phyloP scores from a whole-genome alignment of 176 grass and related monocot species.

The Musa troglodytarum region DNA sequence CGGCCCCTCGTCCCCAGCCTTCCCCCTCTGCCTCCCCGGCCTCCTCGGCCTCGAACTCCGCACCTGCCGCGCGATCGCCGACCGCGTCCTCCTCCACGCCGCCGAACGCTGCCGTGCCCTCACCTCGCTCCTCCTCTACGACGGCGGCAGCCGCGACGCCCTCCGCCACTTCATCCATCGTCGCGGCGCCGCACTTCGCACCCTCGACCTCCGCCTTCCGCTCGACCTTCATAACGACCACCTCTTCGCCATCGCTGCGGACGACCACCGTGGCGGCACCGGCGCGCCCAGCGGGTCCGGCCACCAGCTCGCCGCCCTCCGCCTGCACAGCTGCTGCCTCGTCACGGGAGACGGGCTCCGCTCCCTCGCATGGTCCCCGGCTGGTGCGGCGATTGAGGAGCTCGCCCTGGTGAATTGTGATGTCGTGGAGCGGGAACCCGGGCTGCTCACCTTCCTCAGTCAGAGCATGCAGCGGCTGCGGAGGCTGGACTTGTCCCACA shows the following conservation, averaged over 20 bases:
- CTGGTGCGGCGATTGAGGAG: slow-evolving; percentile 60
- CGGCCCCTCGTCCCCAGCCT: slow-evolving; percentile 21
- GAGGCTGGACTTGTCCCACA: slow-evolving; percentile 68
- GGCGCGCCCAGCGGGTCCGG: neutral
- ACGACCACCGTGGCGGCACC: neutral
- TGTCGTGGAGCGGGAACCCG: slow-evolving; percentile 64
- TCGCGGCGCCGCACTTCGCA: slow-evolving; percentile 42
- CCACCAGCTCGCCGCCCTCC: slow-evolving; percentile 34
- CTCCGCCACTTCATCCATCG: slow-evolving; percentile 66
- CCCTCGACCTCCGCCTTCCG: slow-evolving; percentile 69
- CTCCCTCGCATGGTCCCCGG: slow-evolving; percentile 46
- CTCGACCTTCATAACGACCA: slow-evolving; percentile 80
- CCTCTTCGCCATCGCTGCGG: slow-evolving; percentile 49
- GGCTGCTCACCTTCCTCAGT: slow-evolving; percentile 66
- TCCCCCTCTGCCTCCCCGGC: slow-evolving; percentile 29
- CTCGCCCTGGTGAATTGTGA: slow-evolving; percentile 82
- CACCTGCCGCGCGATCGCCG: slow-evolving; percentile 59
- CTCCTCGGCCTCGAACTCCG: slow-evolving; percentile 64
- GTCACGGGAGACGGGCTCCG: slow-evolving; percentile 78
- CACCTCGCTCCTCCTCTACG: slow-evolving; percentile 54
- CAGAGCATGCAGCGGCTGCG: slow-evolving; percentile 70
- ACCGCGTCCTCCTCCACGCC: slow-evolving; percentile 52
- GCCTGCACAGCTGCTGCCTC: slow-evolving; percentile 84
- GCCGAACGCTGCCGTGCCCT: slow-evolving; percentile 56
- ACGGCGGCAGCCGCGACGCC: slow-evolving; percentile 47